Percentiles rank a stretch among this genome's conserved stretches.
These are phyloP conservation scores for Eutrema yunnanense DNA, from an alignment of 345 rosid genomes.

Conservation along the genomic window DNA sequence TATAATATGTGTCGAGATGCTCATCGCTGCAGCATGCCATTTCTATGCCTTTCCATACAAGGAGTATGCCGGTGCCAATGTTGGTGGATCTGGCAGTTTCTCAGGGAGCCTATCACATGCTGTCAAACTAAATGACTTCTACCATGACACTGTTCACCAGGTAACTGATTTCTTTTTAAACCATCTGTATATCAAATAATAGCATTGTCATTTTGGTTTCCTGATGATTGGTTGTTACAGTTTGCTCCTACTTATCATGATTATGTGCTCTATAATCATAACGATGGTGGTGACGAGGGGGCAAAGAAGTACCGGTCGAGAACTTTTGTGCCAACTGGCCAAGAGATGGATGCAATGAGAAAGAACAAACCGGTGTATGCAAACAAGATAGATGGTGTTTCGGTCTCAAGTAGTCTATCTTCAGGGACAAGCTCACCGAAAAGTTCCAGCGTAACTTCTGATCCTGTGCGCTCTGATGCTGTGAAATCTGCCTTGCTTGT, in stretches of 20 bases:
- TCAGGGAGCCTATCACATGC: constrained; percentile 89
- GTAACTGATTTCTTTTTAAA: constrained; percentile 27
- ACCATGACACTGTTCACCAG: constrained; percentile 99
- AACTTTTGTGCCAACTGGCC: constrained; percentile 98
- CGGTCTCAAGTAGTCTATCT: constrained; percentile 60
- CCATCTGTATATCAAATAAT: not conserved
- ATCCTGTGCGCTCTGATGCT: constrained; percentile 38
- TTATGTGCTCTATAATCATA: constrained; percentile 87
- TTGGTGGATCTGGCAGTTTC: constrained; percentile 66
- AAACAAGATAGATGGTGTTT: constrained; percentile 78
- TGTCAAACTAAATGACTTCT: constrained; percentile 86
- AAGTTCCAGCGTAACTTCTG: constrained; percentile 31
- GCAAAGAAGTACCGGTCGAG: constrained; percentile 83
- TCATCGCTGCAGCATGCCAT: constrained; percentile 91
- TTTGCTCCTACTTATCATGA: constrained; percentile 99
- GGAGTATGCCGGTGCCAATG: constrained; percentile 97
- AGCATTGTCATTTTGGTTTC: not conserved
- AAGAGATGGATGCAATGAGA: constrained; percentile 93
- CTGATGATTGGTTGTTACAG: constrained; percentile 42
- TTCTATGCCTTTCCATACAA: constrained; percentile 95
- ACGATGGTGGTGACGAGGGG: constrained; percentile 78
- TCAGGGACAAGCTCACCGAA: constrained; percentile 60
- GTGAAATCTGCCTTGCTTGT: constrained; percentile 66
- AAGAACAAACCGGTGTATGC: constrained; percentile 62
- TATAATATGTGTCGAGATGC: constrained; percentile 96